Evolutionary conservation across 768 basidiomycete species (phyloP), one percentile per base, ranked within the genome.

Genomic region (Albatrellus ellisii): DNA sequence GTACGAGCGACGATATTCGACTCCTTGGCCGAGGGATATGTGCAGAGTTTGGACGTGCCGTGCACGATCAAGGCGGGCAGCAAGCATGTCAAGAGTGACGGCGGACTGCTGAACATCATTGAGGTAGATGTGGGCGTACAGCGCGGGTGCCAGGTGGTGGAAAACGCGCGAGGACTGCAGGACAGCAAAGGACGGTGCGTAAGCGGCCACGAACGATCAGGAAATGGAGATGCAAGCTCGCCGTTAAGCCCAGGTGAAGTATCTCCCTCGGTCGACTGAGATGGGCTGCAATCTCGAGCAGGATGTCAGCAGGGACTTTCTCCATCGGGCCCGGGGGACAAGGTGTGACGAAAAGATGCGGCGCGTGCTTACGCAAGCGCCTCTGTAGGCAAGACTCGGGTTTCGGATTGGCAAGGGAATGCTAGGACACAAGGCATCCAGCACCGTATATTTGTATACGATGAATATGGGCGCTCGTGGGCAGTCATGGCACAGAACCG

Each of bases 41-140:
- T 67, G 49, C 14, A 87, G 70, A 41, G 70, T 65, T 24, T 69
- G 71, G 29, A 85, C 71, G 53, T 85, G 83, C 17, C 81, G 72
- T 1, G 83, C 75, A 36, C 84, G 70, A 34, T 66, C 66, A 1
- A 69, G 70, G 7, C 64, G 63, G 11, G 55, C 56, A 43, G 52
- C 51, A 25, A 87, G 75, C 83, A 87, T 84, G 18, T 55, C 54
- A 27, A 86, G 67, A 0, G 84, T 86, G 10, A 57, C 52, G n/a
- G 56, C 53, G 51, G 78, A 84, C 66, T 86, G 82, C 22, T 67
- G 62, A 1, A 63, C 55, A 22, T 71, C 69, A 43, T 65, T 62
- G 34, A 86, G 63, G 21, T 64, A 60, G 39, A 86, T 73, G 4
- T 61, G 61, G 33, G 65, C 62, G 47, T 87, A 87, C 15, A 87